Conservation (phyloP, 1,139 yeast species). For the Pichia sp. region DNA sequence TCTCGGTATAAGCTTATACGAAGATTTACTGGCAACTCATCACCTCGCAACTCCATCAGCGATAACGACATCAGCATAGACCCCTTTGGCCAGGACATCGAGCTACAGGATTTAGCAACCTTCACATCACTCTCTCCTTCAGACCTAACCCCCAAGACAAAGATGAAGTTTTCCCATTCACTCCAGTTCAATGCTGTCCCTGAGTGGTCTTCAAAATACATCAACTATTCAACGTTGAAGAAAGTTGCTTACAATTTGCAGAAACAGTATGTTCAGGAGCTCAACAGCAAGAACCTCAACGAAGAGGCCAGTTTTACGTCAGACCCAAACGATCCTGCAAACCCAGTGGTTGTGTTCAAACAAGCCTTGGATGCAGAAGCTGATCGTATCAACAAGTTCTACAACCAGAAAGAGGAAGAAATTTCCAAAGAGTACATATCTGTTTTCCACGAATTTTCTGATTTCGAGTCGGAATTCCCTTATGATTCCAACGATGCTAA, state of each 20-base stretch:
- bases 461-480: conserved; percentile 30
- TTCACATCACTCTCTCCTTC: neutral
- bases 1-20: neutral
- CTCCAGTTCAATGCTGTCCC: conserved; percentile 77
- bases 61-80: neutral
- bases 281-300: conserved; percentile 22
- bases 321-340: conserved; percentile 32
- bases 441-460: conserved; percentile 39
- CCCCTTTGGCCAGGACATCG: conserved; percentile 4
- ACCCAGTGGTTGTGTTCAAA: conserved; percentile 48
- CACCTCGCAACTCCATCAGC: neutral
- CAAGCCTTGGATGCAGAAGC: conserved; percentile 53
- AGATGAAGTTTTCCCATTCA: conserved; percentile 71
- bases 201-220: conserved; percentile 68
- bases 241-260: conserved; percentile 53
- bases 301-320: conserved; percentile 32
- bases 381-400: conserved; percentile 53
- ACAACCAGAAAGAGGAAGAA: conserved; percentile 44
- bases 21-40: neutral
- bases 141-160: neutral
- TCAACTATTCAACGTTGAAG: conserved; percentile 62
- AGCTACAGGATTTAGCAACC: conserved; percentile 4
- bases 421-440: conserved; percentile 43
- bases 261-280: conserved; percentile 37
- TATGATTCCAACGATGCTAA: conserved; percentile 19